Base-by-base conservation (phyloP, 2,329 filamentous ascomycete species). In the Calonectria pseudoturangicola region DNA sequence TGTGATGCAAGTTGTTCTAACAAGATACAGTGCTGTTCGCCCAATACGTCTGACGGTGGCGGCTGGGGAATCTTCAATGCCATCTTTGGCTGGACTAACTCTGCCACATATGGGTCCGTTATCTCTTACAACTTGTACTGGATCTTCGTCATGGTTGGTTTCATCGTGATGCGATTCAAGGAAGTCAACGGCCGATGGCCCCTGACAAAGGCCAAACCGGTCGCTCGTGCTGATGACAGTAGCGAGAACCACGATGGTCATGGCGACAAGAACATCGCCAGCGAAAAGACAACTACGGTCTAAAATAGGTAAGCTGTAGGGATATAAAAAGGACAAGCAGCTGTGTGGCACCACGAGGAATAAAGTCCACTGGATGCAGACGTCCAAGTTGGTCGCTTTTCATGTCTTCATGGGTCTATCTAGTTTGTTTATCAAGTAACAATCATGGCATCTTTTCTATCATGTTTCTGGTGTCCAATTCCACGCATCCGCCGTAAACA, bases 31-130 rank as follows among this genome's bases (percentile, higher is more conserved):
- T 97, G 94, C 86, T 97, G 94, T 83, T 95, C 90, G 77, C 92
- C 95, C 0, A 86, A 91, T 68, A 84, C 92, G 41, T 91, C 93
- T 73, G 92, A 93, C 50, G 93, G 93, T 58, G 92, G 93, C 50
- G 94, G 94, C 54, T 98, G 95, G 95, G 94, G 94, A 63, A 92
- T 98, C 77, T 96, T 98, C 89, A 96, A 97, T 79, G 92, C 94
- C 71, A 88, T 98, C 66, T 88, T 98, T 13, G 95, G 95, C 71
- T 98, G 95, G 95, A 90, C 92, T 73, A 98, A 98, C 86, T 95
- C 93, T 15, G 95, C 94, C 6, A 97, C 95, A 2, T 95, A 96
- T 79, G 95, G 95, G 65, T 96, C 94, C 1, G 93, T 98, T 75
- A 92, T 98, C 74, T 92, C 93, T 1, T 98, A 98, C 86, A 97